A percentile compares a stretch with the other conserved stretches of the same genome.
Evolutionary conservation across 2,329 filamentous ascomycete species (phyloP).

Genomic region (Neopestalotiopsis sp.): DNA sequence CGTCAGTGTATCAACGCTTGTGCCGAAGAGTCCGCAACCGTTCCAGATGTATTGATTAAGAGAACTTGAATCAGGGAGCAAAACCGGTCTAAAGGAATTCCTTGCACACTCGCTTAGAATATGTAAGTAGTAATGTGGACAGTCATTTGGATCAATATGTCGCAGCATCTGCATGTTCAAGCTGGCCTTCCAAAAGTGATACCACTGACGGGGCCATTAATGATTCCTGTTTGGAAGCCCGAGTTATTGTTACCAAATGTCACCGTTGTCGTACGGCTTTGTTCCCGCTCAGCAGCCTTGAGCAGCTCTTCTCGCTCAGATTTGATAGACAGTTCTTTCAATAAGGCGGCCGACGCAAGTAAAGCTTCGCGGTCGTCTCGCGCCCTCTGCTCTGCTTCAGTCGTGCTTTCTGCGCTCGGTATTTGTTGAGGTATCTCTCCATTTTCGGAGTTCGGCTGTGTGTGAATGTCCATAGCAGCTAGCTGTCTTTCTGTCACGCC

Average conservation of each 20-base stretch:
- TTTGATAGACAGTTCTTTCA: background rate
- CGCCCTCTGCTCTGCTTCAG: background rate
- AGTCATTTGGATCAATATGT: too few relatives aligned
- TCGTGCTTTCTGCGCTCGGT: background rate
- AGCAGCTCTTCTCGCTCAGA: background rate
- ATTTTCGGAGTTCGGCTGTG: too few relatives aligned
- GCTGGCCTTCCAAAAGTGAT: background rate
- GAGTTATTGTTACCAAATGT: background rate
- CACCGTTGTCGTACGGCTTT: background rate
- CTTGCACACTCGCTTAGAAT: too few relatives aligned
- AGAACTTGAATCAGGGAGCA: too few relatives aligned
- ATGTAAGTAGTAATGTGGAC: too few relatives aligned
- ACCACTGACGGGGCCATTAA: conserved; percentile 4
- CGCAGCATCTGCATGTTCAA: too few relatives aligned
- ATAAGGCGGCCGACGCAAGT: background rate
- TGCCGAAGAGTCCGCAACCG: background rate
- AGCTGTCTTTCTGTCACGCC: background rate
- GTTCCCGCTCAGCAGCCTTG: background rate
- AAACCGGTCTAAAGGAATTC: too few relatives aligned
- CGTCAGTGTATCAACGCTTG: background rate
- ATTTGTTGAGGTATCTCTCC: too few relatives aligned
- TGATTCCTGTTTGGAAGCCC: background rate
- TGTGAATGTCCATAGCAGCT: background rate
- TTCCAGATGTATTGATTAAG: too few relatives aligned
- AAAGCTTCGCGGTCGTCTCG: background rate